phyloP scores from a whole-genome alignment of 257 asterid species.

The Prunella vulgaris region DNA sequence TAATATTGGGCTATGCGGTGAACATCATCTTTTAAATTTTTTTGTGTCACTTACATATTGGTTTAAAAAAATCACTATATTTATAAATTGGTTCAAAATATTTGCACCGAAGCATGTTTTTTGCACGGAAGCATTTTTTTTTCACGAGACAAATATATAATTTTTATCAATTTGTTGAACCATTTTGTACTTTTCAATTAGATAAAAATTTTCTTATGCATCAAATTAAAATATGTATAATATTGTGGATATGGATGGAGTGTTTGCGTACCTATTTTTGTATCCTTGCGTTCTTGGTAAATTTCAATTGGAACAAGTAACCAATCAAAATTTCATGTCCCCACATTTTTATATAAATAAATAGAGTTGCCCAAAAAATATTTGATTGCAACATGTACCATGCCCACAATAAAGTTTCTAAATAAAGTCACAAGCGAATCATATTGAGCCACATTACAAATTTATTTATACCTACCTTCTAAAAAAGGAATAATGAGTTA shows the following conservation, averaged over 20 bases:
- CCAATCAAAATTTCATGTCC: constrained; percentile 3
- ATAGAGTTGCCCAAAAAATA: constrained; percentile 9
- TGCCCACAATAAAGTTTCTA: constrained; percentile 15
- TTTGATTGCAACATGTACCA: constrained; percentile 16
- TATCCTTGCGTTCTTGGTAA: constrained; percentile 16
- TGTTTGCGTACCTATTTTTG: constrained; percentile 6
- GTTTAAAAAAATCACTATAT: too few relatives aligned
- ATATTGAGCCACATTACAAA: constrained; percentile 14
- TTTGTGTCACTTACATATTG: too few relatives aligned
- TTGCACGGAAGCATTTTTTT: too few relatives aligned
- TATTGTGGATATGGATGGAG: constrained; percentile 13
- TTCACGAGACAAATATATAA: too few relatives aligned
- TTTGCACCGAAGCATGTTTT: too few relatives aligned
- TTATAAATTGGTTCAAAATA: too few relatives aligned
- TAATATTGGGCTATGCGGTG: too few relatives aligned
- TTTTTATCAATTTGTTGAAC: too few relatives aligned
- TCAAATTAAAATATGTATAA: background rate
- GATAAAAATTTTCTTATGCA: background rate
- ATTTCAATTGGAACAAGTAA: constrained; percentile 25
- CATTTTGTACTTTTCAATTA: too few relatives aligned
- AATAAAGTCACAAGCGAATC: background rate
- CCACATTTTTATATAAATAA: constrained; percentile 10
- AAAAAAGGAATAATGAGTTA: too few relatives aligned
- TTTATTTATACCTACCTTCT: constrained; percentile 9
- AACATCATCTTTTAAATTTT: too few relatives aligned